Conservation (phyloP, 2,329 filamentous ascomycete species). For the Thelonectria discophora region DNA sequence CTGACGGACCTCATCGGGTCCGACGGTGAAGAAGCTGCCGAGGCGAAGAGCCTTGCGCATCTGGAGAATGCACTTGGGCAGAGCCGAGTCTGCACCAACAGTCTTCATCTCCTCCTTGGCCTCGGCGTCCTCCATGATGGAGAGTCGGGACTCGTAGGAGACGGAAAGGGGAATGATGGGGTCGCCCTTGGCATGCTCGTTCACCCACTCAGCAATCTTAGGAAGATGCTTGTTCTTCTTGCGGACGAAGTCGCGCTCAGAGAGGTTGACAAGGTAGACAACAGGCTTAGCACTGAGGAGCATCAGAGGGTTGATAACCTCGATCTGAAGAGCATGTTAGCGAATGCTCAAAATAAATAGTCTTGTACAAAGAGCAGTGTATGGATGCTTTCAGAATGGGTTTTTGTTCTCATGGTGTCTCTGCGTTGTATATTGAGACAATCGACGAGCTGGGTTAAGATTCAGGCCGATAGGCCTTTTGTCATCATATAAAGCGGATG, state of each 20-base stretch:
- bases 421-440: conserved; percentile 80
- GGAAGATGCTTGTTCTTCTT: conserved; percentile 99
- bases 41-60: conserved; percentile 95
- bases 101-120: conserved; percentile 88
- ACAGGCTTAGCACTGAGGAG: conserved; percentile 96
- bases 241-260: conserved; percentile 94
- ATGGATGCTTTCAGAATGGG: conserved; percentile 68
- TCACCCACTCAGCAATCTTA: conserved; percentile 95
- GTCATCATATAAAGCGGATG: conserved; percentile 80
- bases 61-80: conserved; percentile 89
- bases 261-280: conserved; percentile 96
- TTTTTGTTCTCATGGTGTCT: conserved; percentile 82
- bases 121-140: conserved; percentile 80
- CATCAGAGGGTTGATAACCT: conserved; percentile 96
- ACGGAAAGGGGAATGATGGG: conserved; percentile 94
- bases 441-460: conserved; percentile 99
- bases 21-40: conserved; percentile 96
- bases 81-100: conserved; percentile 83
- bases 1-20: conserved; percentile 94
- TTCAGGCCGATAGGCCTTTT: conserved; percentile 93
- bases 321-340: conserved; percentile 70
- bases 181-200: conserved; percentile 86
- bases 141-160: conserved; percentile 90
- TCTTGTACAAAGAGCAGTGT: conserved; percentile 16
- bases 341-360: conserved; percentile 14